Evolutionary conservation across 2,329 filamentous ascomycete genomes (phyloP).

Genomic region (Fusarium scirpi): DNA sequence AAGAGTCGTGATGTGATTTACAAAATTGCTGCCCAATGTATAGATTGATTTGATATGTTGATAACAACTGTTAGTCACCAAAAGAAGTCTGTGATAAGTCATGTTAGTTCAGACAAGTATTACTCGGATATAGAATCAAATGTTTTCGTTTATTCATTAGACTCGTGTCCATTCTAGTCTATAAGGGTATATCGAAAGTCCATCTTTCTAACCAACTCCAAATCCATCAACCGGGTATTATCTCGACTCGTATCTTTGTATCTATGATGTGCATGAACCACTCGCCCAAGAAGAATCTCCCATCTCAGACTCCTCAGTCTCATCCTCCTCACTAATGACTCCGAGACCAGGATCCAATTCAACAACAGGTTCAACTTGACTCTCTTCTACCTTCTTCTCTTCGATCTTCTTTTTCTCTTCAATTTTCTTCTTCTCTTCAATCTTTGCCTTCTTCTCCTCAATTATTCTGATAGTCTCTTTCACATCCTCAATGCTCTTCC

Average conservation of each 20-base stretch:
- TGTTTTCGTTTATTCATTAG: background rate
- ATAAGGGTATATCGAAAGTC: background rate
- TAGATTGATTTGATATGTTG: background rate
- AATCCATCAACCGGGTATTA: background rate
- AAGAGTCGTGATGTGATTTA: background rate
- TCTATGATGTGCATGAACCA: background rate
- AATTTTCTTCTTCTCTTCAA: background rate
- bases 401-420: background rate
- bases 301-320: conserved; percentile 1
- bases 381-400: background rate
- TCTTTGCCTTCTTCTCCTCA: conserved; percentile 1
- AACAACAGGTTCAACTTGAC: background rate
- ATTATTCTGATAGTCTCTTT: conserved; percentile 3
- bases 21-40: conserved; percentile 16
- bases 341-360: background rate
- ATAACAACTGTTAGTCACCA: background rate
- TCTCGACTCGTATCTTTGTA: background rate
- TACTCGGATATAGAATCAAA: background rate
- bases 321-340: conserved; percentile 17
- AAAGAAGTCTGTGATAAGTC: background rate
- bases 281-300: background rate
- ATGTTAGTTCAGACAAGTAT: background rate
- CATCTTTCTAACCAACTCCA: background rate
- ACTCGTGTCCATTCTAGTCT: background rate
- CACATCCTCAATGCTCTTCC: conserved; percentile 28